A percentile compares a stretch with the other conserved stretches of the same genome.
Conservation (phyloP, 2,329 filamentous ascomycete species). For the Phaeosphaeriaceae sp. region DNA sequence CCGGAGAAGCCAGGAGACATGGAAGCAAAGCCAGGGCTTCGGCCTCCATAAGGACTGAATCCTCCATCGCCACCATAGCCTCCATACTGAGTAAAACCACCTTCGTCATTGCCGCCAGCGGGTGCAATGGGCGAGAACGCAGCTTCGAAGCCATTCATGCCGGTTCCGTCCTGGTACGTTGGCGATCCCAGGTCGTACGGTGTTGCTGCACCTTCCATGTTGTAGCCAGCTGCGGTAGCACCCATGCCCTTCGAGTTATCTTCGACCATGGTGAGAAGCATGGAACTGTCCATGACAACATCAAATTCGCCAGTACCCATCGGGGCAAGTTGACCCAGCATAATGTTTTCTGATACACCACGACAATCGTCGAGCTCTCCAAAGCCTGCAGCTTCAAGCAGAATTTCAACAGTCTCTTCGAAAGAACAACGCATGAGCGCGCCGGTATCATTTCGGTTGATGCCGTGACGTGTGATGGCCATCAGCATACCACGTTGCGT, state of each 20-base stretch:
- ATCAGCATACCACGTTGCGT: slow-evolving; percentile 93
- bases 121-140: slow-evolving; percentile 77
- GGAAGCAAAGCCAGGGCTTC: slow-evolving; percentile 64
- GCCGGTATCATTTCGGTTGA: slow-evolving; percentile 97
- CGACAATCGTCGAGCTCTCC: slow-evolving; percentile 97
- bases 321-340: slow-evolving; percentile 95
- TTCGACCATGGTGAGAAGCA: slow-evolving; percentile 93
- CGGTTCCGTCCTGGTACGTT: slow-evolving; percentile 65
- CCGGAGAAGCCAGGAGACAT: slow-evolving; percentile 52
- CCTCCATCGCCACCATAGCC: slow-evolving; percentile 68
- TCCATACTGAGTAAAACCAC: slow-evolving; percentile 69
- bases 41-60: slow-evolving; percentile 71
- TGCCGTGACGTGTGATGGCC: slow-evolving; percentile 96
- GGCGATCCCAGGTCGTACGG: slow-evolving; percentile 83
- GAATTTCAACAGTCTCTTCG: slow-evolving; percentile 98
- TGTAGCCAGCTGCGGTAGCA: slow-evolving; percentile 76
- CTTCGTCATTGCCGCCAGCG: slow-evolving; percentile 65
- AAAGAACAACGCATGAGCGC: slow-evolving; percentile 99
- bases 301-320: slow-evolving; percentile 98
- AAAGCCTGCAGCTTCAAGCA: slow-evolving; percentile 91
- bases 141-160: slow-evolving; percentile 67
- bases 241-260: slow-evolving; percentile 77
- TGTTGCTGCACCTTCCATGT: slow-evolving; percentile 82
- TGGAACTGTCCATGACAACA: slow-evolving; percentile 88
- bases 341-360: slow-evolving; percentile 98